Evolutionary conservation across 176 grass and related monocot species (phyloP).

Genomic region (Eleusine indica): DNA sequence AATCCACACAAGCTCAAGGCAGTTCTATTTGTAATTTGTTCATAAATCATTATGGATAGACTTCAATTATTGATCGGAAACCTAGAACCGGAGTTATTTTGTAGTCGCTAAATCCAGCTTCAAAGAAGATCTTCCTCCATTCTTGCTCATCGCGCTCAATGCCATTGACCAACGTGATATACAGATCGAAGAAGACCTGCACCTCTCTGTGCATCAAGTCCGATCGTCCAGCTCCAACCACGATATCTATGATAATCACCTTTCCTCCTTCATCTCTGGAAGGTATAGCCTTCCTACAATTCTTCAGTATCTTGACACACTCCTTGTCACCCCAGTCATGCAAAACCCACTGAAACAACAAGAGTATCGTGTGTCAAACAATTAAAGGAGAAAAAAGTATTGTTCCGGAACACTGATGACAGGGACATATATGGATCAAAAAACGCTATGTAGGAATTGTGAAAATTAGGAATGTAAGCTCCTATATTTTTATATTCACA

Average conservation of each 20-base stretch:
- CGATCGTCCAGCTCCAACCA: not conserved
- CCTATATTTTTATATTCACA: too few species aligned
- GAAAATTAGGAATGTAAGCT: too few species aligned
- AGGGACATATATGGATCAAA: too few species aligned
- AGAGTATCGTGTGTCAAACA: not conserved
- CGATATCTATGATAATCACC: constrained; percentile 53
- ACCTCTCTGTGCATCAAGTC: constrained; percentile 22
- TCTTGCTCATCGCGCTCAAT: constrained; percentile 46
- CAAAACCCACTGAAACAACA: constrained; percentile 43
- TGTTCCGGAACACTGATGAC: too few species aligned
- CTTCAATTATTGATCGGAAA: constrained; percentile 35
- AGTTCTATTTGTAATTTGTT: not conserved
- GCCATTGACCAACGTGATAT: constrained; percentile 38
- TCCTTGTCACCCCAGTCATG: constrained; percentile 55
- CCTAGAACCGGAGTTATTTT: constrained; percentile 47
- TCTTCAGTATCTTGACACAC: constrained; percentile 51
- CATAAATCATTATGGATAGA: not conserved
- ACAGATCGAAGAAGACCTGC: constrained; percentile 41
- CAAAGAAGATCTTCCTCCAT: constrained; percentile 51
- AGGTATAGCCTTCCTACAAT: constrained; percentile 53
- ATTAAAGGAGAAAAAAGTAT: not conserved
- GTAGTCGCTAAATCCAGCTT: constrained; percentile 53
- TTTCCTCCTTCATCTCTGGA: constrained; percentile 44
- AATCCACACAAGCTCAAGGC: not conserved
- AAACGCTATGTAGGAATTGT: too few species aligned